These are phyloP conservation scores for Isabelozyma heimii DNA, from an alignment of 805 yeast species.

Conservation along the genomic window DNA sequence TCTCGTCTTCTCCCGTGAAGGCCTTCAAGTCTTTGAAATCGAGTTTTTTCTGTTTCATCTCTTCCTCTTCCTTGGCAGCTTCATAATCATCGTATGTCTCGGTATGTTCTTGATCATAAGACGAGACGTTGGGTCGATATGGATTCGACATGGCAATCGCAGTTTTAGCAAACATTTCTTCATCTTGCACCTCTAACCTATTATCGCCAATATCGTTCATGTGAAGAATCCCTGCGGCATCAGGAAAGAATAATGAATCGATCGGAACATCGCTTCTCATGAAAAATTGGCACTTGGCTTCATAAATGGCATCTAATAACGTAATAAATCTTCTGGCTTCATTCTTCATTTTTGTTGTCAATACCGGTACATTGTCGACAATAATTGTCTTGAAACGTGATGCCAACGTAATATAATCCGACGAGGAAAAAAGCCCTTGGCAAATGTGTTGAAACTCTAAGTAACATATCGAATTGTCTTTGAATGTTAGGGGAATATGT, in stretches of 20 bases:
- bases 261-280: conserved; percentile 49
- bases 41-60: conserved; percentile 1
- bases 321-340: conserved; percentile 71
- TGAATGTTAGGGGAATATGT: conserved; percentile 41
- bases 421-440: conserved; percentile 56
- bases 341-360: conserved; percentile 55
- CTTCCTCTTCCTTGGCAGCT: conserved; percentile 4
- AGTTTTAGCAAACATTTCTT: conserved; percentile 69
- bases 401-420: conserved; percentile 69
- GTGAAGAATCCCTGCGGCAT: conserved; percentile 13
- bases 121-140: conserved; percentile 65
- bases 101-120: conserved; percentile 52
- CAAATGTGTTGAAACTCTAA: conserved; percentile 56
- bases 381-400: conserved; percentile 56
- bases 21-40: conserved; percentile 49
- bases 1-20: conserved; percentile 77
- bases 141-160: conserved; percentile 59
- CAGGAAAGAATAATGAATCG: conserved; percentile 64
- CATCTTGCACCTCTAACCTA: conserved; percentile 52
- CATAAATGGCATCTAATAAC: conserved; percentile 66
- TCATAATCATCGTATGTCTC: conserved; percentile 31
- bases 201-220: conserved; percentile 18
- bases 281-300: conserved; percentile 59
- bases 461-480: conserved; percentile 38
- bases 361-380: conserved; percentile 58